Evolutionary conservation across 129 eudicot genomes (phyloP), one percentile per base, ranked within the genome.

Genomic region (Cynara cardunculus): DNA sequence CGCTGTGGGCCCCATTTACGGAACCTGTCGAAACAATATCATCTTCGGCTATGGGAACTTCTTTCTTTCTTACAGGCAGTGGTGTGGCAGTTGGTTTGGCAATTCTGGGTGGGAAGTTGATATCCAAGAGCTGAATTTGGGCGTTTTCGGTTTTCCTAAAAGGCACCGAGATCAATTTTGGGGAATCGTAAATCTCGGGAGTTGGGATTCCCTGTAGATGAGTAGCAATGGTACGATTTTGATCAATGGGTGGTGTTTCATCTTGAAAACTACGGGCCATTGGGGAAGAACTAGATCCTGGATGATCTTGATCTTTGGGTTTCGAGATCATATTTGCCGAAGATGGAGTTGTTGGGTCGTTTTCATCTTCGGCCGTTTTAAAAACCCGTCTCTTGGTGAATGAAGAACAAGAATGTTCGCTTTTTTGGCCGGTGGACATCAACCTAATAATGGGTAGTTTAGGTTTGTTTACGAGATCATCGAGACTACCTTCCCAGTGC

Each of bases 401-500:
- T 7, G 99, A 95, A 64, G 96, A 89, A 80, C 96, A 92, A 78
- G 96, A 92, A 32, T 87, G 94, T 67, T 95, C 99, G 24, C 97
- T 95, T 75, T 87, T 94, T 81, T 89, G 98, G 61, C 96, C 91
- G 10, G 90, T 30, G 0, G 99, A 90, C 89, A 92, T 87, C 78
- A 95, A 77, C 27, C 99, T 80, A 34, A 92, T 92, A 72, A 92
- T 79, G 8, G 97, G 97, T 61, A 92, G 70, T 78, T 88, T 92
- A 0, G 97, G 99, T 87, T 95, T 95, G 80, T 88, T 90, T 21
- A 71, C 71, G 30, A 90, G 85, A 59, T 92, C 99, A 80, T 95
- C 97, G 2, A 95, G 97, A 73, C 82, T 92, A 1, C 99, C 99
- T 80, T 95, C 99, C 99, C 97, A 92, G 39, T 92, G 96, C 89